Conservation (phyloP, 2,329 filamentous ascomycete species). For the Botrytis elliptica region DNA sequence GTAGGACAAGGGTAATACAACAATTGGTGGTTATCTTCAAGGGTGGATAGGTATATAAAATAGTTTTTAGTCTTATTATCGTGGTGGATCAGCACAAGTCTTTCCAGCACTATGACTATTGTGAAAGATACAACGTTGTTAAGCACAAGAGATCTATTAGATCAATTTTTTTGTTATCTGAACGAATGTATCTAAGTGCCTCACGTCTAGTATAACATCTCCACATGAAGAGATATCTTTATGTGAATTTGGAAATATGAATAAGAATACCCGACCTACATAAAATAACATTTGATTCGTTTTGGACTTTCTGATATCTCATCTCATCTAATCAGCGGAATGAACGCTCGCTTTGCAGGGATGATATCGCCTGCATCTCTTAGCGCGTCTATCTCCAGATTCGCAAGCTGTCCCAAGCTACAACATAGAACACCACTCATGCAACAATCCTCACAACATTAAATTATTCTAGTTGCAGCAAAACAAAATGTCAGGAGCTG, state of each 20-base stretch:
- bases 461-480: not conserved
- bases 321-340: not conserved
- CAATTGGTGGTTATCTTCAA: not conserved
- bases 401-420: slow-evolving; percentile 32
- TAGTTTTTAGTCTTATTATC: not conserved
- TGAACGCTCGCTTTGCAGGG: slow-evolving; percentile 12
- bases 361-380: slow-evolving; percentile 14
- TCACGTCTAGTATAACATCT: not conserved
- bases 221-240: too few relatives aligned
- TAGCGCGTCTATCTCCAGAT: slow-evolving; percentile 21
- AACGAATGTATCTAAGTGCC: not conserved
- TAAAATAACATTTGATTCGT: not conserved
- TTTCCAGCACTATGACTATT: not conserved
- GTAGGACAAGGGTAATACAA: not conserved
- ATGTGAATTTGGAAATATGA: not conserved
- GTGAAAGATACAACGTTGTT: not conserved
- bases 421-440: not conserved
- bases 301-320: not conserved
- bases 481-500: slow-evolving; percentile 49
- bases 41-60: not conserved
- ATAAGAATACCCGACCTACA: not conserved
- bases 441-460: not conserved
- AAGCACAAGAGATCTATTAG: too few relatives aligned
- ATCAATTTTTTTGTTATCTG: not conserved
- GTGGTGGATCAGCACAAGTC: not conserved